Conservation (phyloP, 1,284 basidiomycete genomes). For the Serendipita sp. region DNA sequence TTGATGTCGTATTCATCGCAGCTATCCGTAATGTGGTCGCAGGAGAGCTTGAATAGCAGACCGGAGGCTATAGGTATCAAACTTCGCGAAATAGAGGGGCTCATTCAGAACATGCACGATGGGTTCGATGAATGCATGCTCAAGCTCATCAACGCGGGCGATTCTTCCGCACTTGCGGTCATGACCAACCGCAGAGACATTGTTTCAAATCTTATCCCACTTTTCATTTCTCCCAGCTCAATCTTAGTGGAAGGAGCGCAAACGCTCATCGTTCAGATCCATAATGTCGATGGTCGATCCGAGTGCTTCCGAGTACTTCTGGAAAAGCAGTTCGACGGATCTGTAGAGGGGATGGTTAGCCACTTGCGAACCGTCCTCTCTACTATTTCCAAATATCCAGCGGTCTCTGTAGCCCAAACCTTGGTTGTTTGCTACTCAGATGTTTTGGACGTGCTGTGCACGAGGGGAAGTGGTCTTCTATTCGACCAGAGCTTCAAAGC, state of each 20-base stretch:
- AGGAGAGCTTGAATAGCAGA: no score
- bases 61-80: background rate
- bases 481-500: slow-evolving; percentile 36
- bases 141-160: slow-evolving; percentile 39
- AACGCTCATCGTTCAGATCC: slow-evolving; percentile 63
- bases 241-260: slow-evolving; percentile 61
- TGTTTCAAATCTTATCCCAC: slow-evolving; percentile 41
- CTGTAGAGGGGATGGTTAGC: slow-evolving; percentile 53
- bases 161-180: slow-evolving; percentile 33
- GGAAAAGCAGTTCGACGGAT: slow-evolving; percentile 42
- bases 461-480: slow-evolving; percentile 53
- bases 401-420: slow-evolving; percentile 73
- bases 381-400: slow-evolving; percentile 52
- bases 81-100: slow-evolving; percentile 41
- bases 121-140: slow-evolving; percentile 52
- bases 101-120: slow-evolving; percentile 38
- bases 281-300: slow-evolving; percentile 69
- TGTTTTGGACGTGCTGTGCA: slow-evolving; percentile 74
- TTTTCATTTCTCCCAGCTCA: slow-evolving; percentile 71
- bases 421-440: slow-evolving; percentile 86
- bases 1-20: no score
- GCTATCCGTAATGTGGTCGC: no score
- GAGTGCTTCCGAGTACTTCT: slow-evolving; percentile 76
- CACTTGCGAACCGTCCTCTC: slow-evolving; percentile 53
- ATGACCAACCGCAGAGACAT: slow-evolving; percentile 39